These are phyloP conservation scores for Scenedesmus sp. DNA, from an alignment of 163 green algal species.

Conservation along the genomic window DNA sequence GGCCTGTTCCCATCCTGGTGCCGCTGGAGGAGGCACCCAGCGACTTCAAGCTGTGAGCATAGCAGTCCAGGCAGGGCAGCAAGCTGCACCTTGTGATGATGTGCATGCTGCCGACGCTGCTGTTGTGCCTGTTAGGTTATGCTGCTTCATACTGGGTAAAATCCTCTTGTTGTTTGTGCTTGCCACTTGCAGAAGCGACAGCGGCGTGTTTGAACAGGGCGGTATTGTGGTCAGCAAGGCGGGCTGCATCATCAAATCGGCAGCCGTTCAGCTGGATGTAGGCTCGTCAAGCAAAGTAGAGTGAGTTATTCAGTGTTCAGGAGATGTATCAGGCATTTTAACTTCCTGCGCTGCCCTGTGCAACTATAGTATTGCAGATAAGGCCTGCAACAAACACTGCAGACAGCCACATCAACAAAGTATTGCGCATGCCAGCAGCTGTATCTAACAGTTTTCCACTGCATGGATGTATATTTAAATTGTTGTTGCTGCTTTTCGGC, in stretches of 20 bases:
- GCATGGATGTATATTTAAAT: background rate
- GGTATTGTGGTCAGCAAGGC: constrained; percentile 45
- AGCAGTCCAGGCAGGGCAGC: background rate
- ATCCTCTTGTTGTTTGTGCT: background rate
- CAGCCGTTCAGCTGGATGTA: background rate
- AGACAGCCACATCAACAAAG: too few relatives aligned
- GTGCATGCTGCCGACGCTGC: background rate
- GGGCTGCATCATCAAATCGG: constrained; percentile 45
- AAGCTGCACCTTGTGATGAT: background rate
- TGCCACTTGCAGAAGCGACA: constrained; percentile 27
- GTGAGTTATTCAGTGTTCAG: background rate
- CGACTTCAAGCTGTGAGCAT: constrained; percentile 48
- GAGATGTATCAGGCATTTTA: background rate
- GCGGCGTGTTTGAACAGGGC: constrained; percentile 45
- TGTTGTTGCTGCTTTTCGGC: background rate
- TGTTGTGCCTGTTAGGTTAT: background rate
- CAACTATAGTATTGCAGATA: background rate
- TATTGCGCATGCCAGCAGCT: background rate
- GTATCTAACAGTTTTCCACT: background rate
- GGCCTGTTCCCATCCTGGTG: constrained; percentile 45
- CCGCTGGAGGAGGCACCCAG: constrained; percentile 9
- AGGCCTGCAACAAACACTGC: background rate
- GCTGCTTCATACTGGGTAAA: background rate
- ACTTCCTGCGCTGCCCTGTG: background rate
- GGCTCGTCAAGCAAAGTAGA: background rate